phyloP scores from a whole-genome alignment of 2,329 filamentous ascomycete species.

The Aureobasidium leucospermi region DNA sequence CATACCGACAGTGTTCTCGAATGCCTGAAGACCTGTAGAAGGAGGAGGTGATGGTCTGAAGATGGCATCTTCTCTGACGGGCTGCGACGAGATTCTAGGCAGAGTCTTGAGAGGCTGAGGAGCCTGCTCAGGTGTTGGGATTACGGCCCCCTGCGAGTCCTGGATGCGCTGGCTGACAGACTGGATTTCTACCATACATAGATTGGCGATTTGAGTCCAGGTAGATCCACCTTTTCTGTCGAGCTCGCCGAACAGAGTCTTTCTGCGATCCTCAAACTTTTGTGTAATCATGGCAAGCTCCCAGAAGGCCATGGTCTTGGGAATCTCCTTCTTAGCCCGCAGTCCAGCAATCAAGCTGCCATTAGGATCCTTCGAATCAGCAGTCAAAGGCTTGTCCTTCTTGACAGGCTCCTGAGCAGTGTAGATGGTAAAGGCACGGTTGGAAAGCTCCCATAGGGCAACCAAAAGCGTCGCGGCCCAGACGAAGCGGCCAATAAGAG shows the following conservation, averaged over 20 bases:
- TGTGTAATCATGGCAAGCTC: slow-evolving; percentile 76
- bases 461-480: slow-evolving; percentile 59
- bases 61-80: slow-evolving; percentile 42
- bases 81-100: slow-evolving; percentile 22
- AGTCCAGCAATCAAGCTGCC: slow-evolving; percentile 79
- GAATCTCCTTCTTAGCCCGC: slow-evolving; percentile 71
- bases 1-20: slow-evolving; percentile 36
- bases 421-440: slow-evolving; percentile 71
- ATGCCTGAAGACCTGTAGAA: slow-evolving; percentile 28
- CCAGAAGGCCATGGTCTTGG: slow-evolving; percentile 84
- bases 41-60: slow-evolving; percentile 30
- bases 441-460: slow-evolving; percentile 69
- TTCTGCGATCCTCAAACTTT: slow-evolving; percentile 65
- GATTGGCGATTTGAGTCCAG: slow-evolving; percentile 69
- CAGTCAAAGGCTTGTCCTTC: slow-evolving; percentile 73
- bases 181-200: slow-evolving; percentile 63
- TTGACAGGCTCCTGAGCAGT: slow-evolving; percentile 76
- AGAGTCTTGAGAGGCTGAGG: slow-evolving; percentile 1
- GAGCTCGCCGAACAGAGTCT: slow-evolving; percentile 78
- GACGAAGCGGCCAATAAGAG: slow-evolving; percentile 45
- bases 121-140: slow-evolving; percentile 17
- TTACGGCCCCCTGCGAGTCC: slow-evolving; percentile 26
- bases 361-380: slow-evolving; percentile 73
- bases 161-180: slow-evolving; percentile 62
- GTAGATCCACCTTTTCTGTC: slow-evolving; percentile 70